phyloP scores from a whole-genome alignment of 169 alveolate species.

The Plasmodium blacklocki region DNA sequence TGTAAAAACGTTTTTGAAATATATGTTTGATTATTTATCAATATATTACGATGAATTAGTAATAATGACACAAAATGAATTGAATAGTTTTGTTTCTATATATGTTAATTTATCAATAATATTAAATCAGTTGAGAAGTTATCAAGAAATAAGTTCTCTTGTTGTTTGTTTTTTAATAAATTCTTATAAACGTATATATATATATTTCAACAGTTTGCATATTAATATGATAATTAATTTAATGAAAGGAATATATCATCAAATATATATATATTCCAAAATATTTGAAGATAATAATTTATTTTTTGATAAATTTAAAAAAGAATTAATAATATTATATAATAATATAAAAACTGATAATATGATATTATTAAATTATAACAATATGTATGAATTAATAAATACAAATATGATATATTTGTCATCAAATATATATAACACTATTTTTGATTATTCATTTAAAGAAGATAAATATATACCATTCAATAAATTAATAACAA shows the following conservation, averaged over 20 bases:
- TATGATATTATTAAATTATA: not conserved
- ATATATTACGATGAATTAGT: not conserved
- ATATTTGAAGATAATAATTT: not conserved
- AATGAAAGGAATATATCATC: conserved; percentile 14
- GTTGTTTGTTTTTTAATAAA: not conserved
- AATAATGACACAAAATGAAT: conserved; percentile 23
- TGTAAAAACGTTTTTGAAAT: not conserved
- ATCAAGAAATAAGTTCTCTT: not conserved
- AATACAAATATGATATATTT: not conserved
- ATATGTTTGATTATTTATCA: conserved; percentile 2
- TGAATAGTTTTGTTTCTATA: conserved; percentile 42
- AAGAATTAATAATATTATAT: not conserved
- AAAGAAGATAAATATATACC: conserved; percentile 3
- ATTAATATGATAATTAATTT: conserved; percentile 47
- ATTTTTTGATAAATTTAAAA: not conserved
- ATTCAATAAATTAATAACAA: conserved; percentile 19
- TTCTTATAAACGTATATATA: conserved; percentile 1
- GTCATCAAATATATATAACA: too few relatives aligned
- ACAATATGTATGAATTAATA: not conserved
- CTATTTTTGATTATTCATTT: not conserved
- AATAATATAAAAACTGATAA: not conserved
- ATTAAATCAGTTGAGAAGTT: conserved; percentile 8
- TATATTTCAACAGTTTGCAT: conserved; percentile 7
- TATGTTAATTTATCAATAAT: conserved; percentile 22
- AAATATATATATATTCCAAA: conserved; percentile 5